Evolutionary conservation across 2,329 filamentous ascomycete genomes (phyloP), one percentile per base, ranked within the genome.

Genomic region (Calonectria honghensis): DNA sequence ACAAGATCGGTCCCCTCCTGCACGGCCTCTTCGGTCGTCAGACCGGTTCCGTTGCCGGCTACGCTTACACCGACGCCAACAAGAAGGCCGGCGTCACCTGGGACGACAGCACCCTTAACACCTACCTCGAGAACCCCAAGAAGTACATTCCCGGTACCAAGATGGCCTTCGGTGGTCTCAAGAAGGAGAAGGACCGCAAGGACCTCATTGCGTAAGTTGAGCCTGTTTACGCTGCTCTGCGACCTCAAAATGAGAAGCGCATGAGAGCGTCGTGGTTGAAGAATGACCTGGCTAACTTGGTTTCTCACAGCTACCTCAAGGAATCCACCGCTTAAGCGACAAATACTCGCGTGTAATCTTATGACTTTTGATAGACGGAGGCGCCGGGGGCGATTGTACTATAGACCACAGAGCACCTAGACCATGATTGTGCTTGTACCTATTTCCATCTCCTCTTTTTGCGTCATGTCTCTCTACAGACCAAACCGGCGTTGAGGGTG

Each of bases 111-210:
- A 94, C 95, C 88, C 92, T 99, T 83, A 98, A 98, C 89, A 92
- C 93, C 81, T 99, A 99, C 93, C 96, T 99, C 85, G 97, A 99
- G 93, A 98, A 98, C 94, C 97, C 97, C 90, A 99, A 99, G 94
- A 98, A 98, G 93, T 99, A 96, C 93, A 98, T 99, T 80, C 97
- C 97, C 82, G 97, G 97, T 83, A 99, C 97, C 90, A 99, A 98
- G 95, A 99, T 99, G 97, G 97, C 97, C 84, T 99, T 98, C 87
- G 97, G 97, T 90, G 97, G 97, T 88, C 93, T 99, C 86, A 99
- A 99, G 96, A 99, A 99, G 95, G 92, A 93, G 86, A 98, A 98
- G 95, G 97, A 98, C 91, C 93, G 97, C 88, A 98, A 98, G 88
- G 96, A 99, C 89, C 91, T 99, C 84, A 98, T 99, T 93, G 96